Base-by-base conservation (phyloP, 73 alveolate species). In the Symbiodinium natans region DNA sequence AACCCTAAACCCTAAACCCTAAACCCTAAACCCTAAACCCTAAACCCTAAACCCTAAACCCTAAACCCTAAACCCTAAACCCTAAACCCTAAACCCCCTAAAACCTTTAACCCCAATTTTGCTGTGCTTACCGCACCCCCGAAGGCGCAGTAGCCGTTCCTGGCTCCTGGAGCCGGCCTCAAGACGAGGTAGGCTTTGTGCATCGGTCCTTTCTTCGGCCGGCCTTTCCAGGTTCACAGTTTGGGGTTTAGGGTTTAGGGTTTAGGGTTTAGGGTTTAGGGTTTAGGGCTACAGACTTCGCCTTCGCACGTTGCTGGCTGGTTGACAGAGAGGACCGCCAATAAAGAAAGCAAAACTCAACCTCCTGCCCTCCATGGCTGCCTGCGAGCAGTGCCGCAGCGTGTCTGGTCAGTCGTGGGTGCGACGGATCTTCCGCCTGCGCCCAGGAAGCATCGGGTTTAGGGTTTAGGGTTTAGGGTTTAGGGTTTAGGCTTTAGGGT, bases 161-260 rank as follows among this genome's bases (percentile, higher is more conserved):
- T n/a, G n/a, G n/a, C n/a, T n/a, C n/a, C n/a, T n/a, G n/a, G n/a
- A n/a, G n/a, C n/a, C n/a, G n/a, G n/a, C n/a, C n/a, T n/a, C n/a
- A n/a, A 13, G 59, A 46, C 13, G 13, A 46, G 59, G 59, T 13
- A 6, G 6, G 59, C 59, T 9, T 9, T 46, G 59, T 46, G 75
- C 88, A 59, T 29, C 59, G 46, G 95, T 59, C 86, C 71, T 88
- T 59, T 88, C 86, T 85, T 88, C 36, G 36, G 31, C 15, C 25
- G 5, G 15, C 6, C 5, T 56, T 3, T 63, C 36, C 6, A 27
- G 8, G 13, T 52, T 7, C 4, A 8, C 39, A 10, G 33, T 29
- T 56, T 8, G 31, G 31, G 82, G 38, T 73, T 63, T 10, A 23
- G 40, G 59, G 59, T 46, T 46, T 46, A 46, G 59, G 59, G 6